These are phyloP conservation scores for Fraxinus baroniana DNA, from an alignment of 305 asterid genomes.

Conservation along the genomic window DNA sequence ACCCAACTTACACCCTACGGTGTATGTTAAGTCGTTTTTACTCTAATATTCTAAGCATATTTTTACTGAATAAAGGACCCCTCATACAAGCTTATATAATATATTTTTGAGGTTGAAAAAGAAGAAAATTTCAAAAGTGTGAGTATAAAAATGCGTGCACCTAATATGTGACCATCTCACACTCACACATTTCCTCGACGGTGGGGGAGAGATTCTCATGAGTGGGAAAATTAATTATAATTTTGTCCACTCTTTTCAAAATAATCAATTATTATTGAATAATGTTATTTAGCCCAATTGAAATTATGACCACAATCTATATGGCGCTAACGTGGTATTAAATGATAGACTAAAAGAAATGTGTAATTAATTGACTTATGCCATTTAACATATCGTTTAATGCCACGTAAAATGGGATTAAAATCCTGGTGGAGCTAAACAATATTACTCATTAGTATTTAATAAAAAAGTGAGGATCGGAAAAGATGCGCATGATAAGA, in stretches of 20 bases:
- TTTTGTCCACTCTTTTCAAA: neutral
- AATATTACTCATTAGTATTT: neutral
- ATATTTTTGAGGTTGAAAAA: neutral
- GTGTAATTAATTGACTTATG: too few species aligned
- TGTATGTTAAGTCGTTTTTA: neutral
- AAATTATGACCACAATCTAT: too few species aligned
- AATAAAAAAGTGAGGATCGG: neutral
- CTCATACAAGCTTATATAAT: neutral
- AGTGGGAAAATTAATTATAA: neutral
- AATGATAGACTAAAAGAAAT: too few species aligned
- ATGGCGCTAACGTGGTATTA: too few species aligned
- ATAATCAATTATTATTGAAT: neutral
- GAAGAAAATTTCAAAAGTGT: neutral
- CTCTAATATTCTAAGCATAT: neutral
- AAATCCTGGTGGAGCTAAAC: too few species aligned
- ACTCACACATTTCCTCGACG: neutral
- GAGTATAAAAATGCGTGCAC: neutral
- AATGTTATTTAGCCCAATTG: too few species aligned
- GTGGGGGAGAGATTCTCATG: neutral
- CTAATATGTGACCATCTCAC: neutral
- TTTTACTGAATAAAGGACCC: neutral
- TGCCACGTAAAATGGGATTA: too few species aligned
- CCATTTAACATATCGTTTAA: too few species aligned
- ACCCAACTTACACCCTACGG: neutral
- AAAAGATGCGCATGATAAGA: slow-evolving; percentile 10